Evolutionary conservation across 1,284 basidiomycete species (phyloP).

Genomic region (Cystobasidium slooffiae): DNA sequence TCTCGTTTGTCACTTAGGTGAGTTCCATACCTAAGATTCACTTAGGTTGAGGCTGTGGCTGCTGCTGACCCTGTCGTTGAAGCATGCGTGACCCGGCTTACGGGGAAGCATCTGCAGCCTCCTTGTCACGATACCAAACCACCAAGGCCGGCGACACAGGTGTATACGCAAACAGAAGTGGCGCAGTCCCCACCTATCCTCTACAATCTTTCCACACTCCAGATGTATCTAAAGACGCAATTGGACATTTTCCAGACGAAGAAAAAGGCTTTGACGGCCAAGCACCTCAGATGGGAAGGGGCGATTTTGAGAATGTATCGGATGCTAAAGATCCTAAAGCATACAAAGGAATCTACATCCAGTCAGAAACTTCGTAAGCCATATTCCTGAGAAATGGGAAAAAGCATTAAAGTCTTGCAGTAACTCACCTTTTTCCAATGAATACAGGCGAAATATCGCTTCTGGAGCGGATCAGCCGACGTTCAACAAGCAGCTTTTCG

Average conservation of each 20-base stretch:
- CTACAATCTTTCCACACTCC: background rate
- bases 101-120: background rate
- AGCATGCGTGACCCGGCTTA: slow-evolving; percentile 22
- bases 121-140: slow-evolving; percentile 1
- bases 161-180: background rate
- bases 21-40: background rate
- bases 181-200: slow-evolving; percentile 8
- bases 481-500: background rate
- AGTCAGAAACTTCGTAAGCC: slow-evolving; percentile 3
- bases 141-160: background rate
- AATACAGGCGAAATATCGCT: background rate
- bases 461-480: background rate
- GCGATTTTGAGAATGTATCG: background rate
- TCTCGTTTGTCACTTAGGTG: slow-evolving; percentile 15
- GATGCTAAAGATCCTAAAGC: background rate
- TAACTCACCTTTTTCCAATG: background rate
- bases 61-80: background rate
- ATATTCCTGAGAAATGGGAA: background rate
- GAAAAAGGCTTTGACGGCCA: background rate
- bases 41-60: background rate
- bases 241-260: background rate
- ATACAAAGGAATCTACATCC: slow-evolving; percentile 1
- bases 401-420: background rate
- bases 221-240: background rate
- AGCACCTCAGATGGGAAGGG: background rate